Evolutionary conservation across 768 basidiomycete species (phyloP).

Genomic region (Strobilomyces confusus): DNA sequence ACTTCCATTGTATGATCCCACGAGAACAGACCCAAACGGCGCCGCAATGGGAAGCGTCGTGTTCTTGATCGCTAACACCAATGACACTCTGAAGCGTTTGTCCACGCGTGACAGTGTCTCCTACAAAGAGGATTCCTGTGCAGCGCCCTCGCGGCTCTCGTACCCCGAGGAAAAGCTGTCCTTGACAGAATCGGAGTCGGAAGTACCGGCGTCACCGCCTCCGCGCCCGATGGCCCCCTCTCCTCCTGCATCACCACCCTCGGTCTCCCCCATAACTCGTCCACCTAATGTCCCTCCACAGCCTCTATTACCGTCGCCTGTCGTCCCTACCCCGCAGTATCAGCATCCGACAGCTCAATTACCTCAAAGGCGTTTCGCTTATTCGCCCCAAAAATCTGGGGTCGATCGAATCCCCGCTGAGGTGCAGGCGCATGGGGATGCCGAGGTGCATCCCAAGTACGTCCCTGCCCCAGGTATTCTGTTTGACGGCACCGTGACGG

Average conservation of each 20-base stretch:
- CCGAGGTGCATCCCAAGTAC: conserved; percentile 14
- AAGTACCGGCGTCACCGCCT: conserved; percentile 19
- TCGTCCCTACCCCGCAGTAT: conserved; percentile 23
- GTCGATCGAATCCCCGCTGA: conserved; percentile 24
- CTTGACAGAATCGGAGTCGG: conserved; percentile 14
- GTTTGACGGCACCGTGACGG: conserved; percentile 12
- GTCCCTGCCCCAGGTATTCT: conserved; percentile 15
- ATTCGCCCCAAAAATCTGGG: conserved; percentile 24
- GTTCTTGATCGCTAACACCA: conserved; percentile 21
- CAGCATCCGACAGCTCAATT: conserved; percentile 24
- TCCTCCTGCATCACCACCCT: conserved; percentile 14
- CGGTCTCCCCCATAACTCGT: conserved; percentile 9
- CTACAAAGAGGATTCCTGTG: conserved; percentile 10
- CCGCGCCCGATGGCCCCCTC: conserved; percentile 18
- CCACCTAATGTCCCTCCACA: conserved; percentile 17
- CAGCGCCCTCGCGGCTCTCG: conserved; percentile 13
- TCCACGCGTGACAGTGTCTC: conserved; percentile 21
- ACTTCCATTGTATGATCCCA: conserved; percentile 33
- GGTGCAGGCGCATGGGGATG: conserved; percentile 15
- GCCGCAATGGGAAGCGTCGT: conserved; percentile 26
- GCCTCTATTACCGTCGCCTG: conserved; percentile 12
- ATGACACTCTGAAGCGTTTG: conserved; percentile 10
- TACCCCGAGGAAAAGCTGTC: conserved; percentile 24
- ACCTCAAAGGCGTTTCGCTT: conserved; percentile 24
- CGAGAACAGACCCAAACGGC: conserved; percentile 26